Percentiles rank a stretch among this genome's conserved stretches.
These are phyloP conservation scores for Vitis hybrid DNA, from an alignment of 177 flowering plant genomes.

Conservation along the genomic window DNA sequence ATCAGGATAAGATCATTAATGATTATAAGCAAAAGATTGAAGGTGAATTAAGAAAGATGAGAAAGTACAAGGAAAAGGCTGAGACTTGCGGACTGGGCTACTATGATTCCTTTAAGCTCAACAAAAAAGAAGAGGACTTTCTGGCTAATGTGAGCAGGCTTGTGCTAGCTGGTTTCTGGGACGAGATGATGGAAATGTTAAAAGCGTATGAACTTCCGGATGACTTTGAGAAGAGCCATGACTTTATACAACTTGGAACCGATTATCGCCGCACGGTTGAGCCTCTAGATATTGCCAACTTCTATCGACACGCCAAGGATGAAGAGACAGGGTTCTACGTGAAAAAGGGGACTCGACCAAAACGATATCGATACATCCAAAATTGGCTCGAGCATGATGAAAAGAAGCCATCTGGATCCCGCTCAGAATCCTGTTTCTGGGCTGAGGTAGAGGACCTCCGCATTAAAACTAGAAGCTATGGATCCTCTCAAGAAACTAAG, in stretches of 20 bases:
- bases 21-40: slow-evolving; percentile 37
- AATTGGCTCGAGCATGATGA: slow-evolving; percentile 64
- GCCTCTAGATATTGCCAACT: slow-evolving; percentile 88
- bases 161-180: slow-evolving; percentile 73
- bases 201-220: slow-evolving; percentile 69
- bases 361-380: slow-evolving; percentile 66
- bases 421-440: slow-evolving; percentile 68
- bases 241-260: slow-evolving; percentile 73
- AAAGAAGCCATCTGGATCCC: slow-evolving; percentile 15
- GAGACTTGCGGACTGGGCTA: slow-evolving; percentile 51
- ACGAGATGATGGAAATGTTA: slow-evolving; percentile 73
- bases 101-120: slow-evolving; percentile 70
- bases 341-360: slow-evolving; percentile 56
- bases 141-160: slow-evolving; percentile 61
- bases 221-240: slow-evolving; percentile 44
- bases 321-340: slow-evolving; percentile 71
- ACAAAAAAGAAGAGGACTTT: slow-evolving; percentile 47
- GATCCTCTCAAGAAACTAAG: slow-evolving; percentile 23
- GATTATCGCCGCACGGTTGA: slow-evolving; percentile 57
- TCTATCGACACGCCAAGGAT: slow-evolving; percentile 67
- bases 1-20: slow-evolving; percentile 34
- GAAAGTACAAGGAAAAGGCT: slow-evolving; percentile 37
- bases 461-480: neutral
- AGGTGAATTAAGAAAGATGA: slow-evolving; percentile 24
- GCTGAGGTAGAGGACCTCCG: slow-evolving; percentile 75